Evolutionary conservation across 305 asterid genomes (phyloP), one percentile per base, ranked within the genome.

Genomic region (Solanum chacoense): DNA sequence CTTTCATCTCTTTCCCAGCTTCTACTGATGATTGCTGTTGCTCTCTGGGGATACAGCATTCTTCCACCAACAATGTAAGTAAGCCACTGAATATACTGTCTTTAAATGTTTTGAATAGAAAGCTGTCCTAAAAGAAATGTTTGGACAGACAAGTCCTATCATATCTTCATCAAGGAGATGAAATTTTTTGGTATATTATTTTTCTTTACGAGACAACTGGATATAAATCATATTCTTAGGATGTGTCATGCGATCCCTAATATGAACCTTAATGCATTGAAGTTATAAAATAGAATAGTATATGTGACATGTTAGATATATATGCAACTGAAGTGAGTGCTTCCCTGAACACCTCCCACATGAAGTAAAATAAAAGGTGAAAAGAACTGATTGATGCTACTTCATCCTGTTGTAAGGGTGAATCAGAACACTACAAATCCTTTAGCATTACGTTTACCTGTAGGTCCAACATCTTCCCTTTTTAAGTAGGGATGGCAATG

Each of bases 11-110:
- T 90, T 55, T 95, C 98, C 73, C 88, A 90, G 90, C 94, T 96
- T 88, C 94, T 96, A 91, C 94, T 97, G 92, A 92, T 95, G 91
- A 92, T 85, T 22, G 63, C 85, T 45, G 89, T 93, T 80, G 79
- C 93, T 32, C 98, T 97, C 74, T 93, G 91, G 84, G 96, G 92
- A 89, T 93, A 95, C 90, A 90, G 91, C 90, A 69, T 90, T 91
- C 93, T 96, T 59, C 95, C 97, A 85, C 77, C 94, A 88, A 88
- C 85, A 77, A 90, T 94, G 99, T 97, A 92, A 94, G 98, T 93
- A 85, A 73, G 84, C 80, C 71, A 42, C 87, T 86, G 63, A 78
- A 59, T 45, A 11, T 45, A 45, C 72, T 29, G 2, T 29, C 11
- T 81, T 42, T 45, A 81, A 29, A 81, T 42, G 71, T 20, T 81